Base-by-base conservation (phyloP, 768 basidiomycete species). In the Brasilioporus rufonigricans region DNA sequence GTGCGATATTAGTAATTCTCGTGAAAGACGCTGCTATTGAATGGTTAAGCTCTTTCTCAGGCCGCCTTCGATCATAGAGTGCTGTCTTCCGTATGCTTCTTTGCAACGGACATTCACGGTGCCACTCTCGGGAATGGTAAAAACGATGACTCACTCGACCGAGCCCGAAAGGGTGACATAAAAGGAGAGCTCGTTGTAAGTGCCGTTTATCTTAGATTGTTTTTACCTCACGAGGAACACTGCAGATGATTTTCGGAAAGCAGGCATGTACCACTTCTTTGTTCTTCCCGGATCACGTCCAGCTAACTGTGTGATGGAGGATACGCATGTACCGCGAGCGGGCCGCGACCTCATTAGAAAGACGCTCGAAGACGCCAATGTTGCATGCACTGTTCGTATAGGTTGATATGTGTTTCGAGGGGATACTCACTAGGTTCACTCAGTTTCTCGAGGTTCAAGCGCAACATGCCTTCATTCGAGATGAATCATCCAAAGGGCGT, bases 401-500 rank as follows among this genome's bases (percentile, higher is more conserved):
- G 39, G 33, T 40, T 44, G n/a, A 24, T 11, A 8, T 40, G 16
- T 23, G n/a, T 2, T 48, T 47, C 32, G 38, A 48, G 50, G 48
- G 44, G 21, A 46, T 24, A 48, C 53, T 58, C 5, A 69, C 45
- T 35, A 10, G 7, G 23, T 32, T 48, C 13, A 33, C 51, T 13
- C 66, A 94, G 90, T 94, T 95, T 70, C 74, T 97, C 55, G 96
- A 98, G 70, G 93, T 98, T 14, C 93, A 97, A 70, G 96, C 95
- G 0, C 95, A 98, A 64, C 95, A 98, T 61, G 96, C 96, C 4
- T 98, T 98, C 72, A 87, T 98, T 57, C 85, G 95, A 6, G 94
- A 96, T 68, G 92, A 94, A 63, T 80, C 82, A 8, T 91, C 89
- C 29, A 98, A 97, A 69, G 95, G 93, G 2, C 82, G 96, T 50